Conservation (phyloP, 2,329 filamentous ascomycete species). For the Dothidotthia symphoricarpi region DNA sequence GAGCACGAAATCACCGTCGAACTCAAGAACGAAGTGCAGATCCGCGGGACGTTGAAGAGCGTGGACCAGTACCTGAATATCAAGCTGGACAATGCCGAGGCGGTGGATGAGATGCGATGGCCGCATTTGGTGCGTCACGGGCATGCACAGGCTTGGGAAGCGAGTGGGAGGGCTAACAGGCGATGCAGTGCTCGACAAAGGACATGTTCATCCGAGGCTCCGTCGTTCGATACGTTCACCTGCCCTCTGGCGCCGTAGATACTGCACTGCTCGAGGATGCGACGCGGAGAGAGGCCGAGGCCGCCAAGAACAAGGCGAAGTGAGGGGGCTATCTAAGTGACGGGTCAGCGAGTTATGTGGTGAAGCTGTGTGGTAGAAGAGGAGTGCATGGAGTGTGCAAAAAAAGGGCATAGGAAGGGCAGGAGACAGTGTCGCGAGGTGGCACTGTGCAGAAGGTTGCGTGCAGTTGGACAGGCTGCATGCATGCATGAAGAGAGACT, state of each 20-base stretch:
- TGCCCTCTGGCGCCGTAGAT: constrained; percentile 79
- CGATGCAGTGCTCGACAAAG: constrained; percentile 70
- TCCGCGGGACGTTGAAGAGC: constrained; percentile 91
- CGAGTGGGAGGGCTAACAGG: constrained; percentile 4
- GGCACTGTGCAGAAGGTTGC: too few relatives aligned
- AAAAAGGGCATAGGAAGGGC: too few relatives aligned
- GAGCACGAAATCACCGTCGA: constrained; percentile 97
- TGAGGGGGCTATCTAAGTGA: constrained; percentile 15
- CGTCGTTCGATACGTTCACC: constrained; percentile 87
- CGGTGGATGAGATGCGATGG: constrained; percentile 90
- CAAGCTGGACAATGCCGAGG: constrained; percentile 92
- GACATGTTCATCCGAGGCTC: constrained; percentile 95
- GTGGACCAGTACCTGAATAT: constrained; percentile 99
- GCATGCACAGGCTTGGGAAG: too few relatives aligned
- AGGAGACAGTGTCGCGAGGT: too few relatives aligned
- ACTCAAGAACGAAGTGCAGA: constrained; percentile 98
- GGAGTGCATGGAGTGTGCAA: too few relatives aligned
- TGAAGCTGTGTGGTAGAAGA: too few relatives aligned
- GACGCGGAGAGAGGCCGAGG: constrained; percentile 47
- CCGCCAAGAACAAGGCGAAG: constrained; percentile 40
- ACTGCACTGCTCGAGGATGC: constrained; percentile 86
- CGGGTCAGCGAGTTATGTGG: too few relatives aligned
- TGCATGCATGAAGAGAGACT: too few relatives aligned
- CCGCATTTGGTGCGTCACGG: constrained; percentile 70
- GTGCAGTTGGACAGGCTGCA: too few relatives aligned